These are phyloP conservation scores for Leptodermis oblonga DNA, from an alignment of 257 asterid genomes.

Conservation along the genomic window DNA sequence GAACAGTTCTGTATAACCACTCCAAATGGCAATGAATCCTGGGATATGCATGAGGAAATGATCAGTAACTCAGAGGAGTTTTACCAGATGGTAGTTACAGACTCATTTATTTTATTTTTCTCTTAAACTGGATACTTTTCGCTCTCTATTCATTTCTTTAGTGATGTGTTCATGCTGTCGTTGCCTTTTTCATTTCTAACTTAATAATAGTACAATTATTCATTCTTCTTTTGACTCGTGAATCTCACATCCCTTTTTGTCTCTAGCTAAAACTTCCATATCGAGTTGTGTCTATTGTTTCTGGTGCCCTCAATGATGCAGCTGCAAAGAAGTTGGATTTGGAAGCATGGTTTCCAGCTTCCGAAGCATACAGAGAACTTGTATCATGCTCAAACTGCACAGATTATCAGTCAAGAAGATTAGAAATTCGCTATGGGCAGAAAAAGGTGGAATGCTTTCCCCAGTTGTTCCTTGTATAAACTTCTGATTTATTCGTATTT, in stretches of 20 bases:
- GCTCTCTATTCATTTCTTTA: too few species aligned
- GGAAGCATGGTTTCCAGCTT: constrained; percentile 97
- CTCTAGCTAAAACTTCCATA: constrained; percentile 56
- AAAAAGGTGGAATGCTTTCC: constrained; percentile 47
- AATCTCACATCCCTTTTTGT: not conserved
- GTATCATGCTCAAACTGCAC: constrained; percentile 97
- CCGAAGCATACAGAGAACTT: constrained; percentile 69
- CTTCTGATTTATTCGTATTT: not conserved
- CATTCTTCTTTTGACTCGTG: not conserved
- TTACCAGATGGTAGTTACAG: constrained; percentile 50
- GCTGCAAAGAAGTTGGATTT: constrained; percentile 97
- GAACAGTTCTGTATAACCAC: constrained; percentile 87
- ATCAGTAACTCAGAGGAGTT: constrained; percentile 71
- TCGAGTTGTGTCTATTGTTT: constrained; percentile 58
- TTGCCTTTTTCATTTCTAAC: not conserved
- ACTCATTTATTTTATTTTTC: not conserved
- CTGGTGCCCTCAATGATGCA: constrained; percentile 94
- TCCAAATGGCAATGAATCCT: constrained; percentile 27
- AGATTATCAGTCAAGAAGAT: constrained; percentile 25
- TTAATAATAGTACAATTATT: not conserved
- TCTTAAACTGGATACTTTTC: not conserved
- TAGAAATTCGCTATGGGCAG: constrained; percentile 87
- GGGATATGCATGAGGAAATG: constrained; percentile 3
- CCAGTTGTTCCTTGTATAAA: not conserved
- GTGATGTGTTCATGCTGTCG: not conserved